Evolutionary conservation across 169 alveolate species (phyloP).

Genomic region (Eimeria maxima): DNA sequence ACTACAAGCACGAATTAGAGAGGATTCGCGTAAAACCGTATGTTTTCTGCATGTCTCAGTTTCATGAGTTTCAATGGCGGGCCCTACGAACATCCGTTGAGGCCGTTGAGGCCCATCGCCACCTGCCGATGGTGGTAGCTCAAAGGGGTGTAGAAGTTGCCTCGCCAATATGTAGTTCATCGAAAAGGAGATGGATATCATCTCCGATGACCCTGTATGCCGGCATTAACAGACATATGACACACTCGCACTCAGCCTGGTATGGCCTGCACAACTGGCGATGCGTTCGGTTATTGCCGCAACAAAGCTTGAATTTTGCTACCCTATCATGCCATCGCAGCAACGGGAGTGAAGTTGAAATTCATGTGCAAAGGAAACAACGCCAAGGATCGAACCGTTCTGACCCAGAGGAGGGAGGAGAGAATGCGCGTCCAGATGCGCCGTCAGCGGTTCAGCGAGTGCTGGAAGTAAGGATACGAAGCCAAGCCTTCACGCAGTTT

Average conservation of each 20-base stretch:
- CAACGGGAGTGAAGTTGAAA: background rate
- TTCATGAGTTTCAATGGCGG: background rate
- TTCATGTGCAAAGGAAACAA: background rate
- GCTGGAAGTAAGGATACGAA: background rate
- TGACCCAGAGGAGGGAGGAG: background rate
- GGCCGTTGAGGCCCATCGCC: background rate
- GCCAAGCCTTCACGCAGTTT: background rate
- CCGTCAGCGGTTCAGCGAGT: background rate
- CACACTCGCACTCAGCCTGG: background rate
- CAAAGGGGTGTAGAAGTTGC: background rate
- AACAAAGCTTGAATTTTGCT: background rate
- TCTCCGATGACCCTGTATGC: background rate
- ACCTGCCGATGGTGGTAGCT: background rate
- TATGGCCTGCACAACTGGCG: background rate
- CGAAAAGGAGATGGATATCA: background rate
- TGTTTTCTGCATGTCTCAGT: background rate
- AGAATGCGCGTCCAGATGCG: background rate
- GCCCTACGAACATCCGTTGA: background rate
- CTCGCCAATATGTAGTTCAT: background rate
- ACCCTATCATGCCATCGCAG: background rate
- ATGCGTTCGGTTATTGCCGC: background rate
- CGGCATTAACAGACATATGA: background rate
- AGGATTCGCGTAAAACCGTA: background rate
- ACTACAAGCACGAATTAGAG: background rate
- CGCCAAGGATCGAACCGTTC: background rate